Evolutionary conservation across 805 yeast genomes (phyloP), one percentile per base, ranked within the genome.

Genomic region (Hanseniaspora taiwanica): DNA sequence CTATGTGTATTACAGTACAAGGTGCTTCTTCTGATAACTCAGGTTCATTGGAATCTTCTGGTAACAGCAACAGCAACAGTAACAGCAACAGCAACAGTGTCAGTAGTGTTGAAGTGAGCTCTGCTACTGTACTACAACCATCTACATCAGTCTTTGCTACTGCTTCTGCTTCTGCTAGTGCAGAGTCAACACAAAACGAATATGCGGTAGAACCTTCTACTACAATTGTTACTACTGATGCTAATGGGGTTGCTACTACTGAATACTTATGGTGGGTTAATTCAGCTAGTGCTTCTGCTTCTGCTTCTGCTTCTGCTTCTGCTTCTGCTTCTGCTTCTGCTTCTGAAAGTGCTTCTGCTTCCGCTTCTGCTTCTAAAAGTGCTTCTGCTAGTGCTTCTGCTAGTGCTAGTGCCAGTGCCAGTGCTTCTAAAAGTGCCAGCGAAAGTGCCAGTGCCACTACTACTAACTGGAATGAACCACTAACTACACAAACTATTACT

Each of bases 401-500:
- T 14, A 27, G 35, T 27, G 38, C 24, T 21, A 25, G 38, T 21
- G 33, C 21, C 14, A 36, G 39, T 14, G 23, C 27, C 3, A 31
- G 23, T 29, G 20, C 34, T 6, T 29, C 42, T 7, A 9, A 21
- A 16, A 17, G 33, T 27, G 18, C 32, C 9, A 17, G 33, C 18
- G 14, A 24, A 16, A 14, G 23, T 10, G 14, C 27, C 14, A 6
- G 16, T 19, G 40, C 31, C 13, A 16, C 21, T 7, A 13, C 41
- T 17, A 32, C 40, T 24, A 25, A 23, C 37, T 25, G 29, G 29
- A 14, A 25, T 14, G 25, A 16, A 9, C 42, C 42, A 13, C n/a
- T 39, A 18, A 34, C 42, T 14, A 39, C 42, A 18, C 38, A 33
- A 17, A 9, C 35, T 4, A 24, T 36, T 10, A 39, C 42, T 9